Percentiles rank a stretch among this genome's conserved stretches.
phyloP scores from a whole-genome alignment of 495 filamentous ascomycete genomes.

The Pyrenula aspistea region DNA sequence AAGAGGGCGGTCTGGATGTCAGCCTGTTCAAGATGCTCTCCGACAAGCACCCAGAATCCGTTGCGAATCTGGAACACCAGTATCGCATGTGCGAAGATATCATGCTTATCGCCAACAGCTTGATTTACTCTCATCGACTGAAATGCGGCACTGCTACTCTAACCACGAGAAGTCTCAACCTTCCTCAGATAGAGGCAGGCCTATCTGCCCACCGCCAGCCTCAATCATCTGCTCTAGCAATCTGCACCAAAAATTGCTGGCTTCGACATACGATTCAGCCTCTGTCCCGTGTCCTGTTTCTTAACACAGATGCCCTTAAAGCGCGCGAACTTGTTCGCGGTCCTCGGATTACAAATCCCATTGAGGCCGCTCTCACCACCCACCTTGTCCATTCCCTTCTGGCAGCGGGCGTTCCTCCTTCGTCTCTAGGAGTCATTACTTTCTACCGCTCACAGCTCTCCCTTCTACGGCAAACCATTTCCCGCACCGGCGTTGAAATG shows the following conservation, averaged over 20 bases:
- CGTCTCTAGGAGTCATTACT: slow-evolving; percentile 91
- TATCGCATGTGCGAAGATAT: slow-evolving; percentile 98
- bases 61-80: slow-evolving; percentile 86
- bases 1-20: slow-evolving; percentile 76
- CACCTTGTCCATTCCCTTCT: slow-evolving; percentile 74
- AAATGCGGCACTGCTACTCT: slow-evolving; percentile 78
- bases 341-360: slow-evolving; percentile 73
- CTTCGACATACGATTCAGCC: slow-evolving; percentile 65
- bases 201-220: slow-evolving; percentile 43
- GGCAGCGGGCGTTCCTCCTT: slow-evolving; percentile 55
- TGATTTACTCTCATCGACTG: slow-evolving; percentile 81
- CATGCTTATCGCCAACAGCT: slow-evolving; percentile 83
- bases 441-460: slow-evolving; percentile 89
- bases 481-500: slow-evolving; percentile 63
- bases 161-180: slow-evolving; percentile 45
- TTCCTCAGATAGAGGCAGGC: slow-evolving; percentile 46
- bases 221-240: slow-evolving; percentile 12
- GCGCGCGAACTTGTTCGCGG: slow-evolving; percentile 62
- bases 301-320: slow-evolving; percentile 71
- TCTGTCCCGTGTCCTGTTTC: slow-evolving; percentile 59
- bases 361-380: slow-evolving; percentile 60
- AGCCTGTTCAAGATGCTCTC: slow-evolving; percentile 89
- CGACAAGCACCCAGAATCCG: slow-evolving; percentile 72
- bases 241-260: slow-evolving; percentile 65
- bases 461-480: slow-evolving; percentile 42